Conservation (phyloP, 2,329 filamentous ascomycete genomes). For the Chaetothyriales sp. region DNA sequence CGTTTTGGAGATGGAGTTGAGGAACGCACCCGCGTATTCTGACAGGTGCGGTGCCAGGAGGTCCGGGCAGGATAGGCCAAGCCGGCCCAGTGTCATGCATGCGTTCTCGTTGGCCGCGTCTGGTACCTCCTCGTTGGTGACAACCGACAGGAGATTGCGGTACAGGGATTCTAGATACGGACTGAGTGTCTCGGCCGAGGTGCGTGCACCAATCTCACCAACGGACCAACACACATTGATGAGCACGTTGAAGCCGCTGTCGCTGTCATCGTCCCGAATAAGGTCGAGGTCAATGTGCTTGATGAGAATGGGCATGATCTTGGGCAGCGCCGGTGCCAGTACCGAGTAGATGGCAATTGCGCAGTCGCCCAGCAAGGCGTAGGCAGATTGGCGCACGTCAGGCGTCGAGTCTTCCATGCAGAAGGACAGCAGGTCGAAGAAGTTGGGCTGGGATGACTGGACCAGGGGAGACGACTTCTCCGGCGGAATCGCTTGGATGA, state of each 20-base stretch:
- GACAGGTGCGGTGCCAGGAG: conserved; percentile 63
- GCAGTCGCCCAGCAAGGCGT: conserved; percentile 85
- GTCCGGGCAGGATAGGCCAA: conserved; percentile 66
- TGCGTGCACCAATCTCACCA: conserved; percentile 77
- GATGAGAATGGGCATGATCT: conserved; percentile 63
- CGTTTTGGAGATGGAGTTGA: conserved; percentile 67
- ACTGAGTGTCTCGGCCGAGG: conserved; percentile 40
- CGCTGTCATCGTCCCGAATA: conserved; percentile 59
- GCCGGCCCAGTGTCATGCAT: conserved; percentile 74
- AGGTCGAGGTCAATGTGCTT: conserved; percentile 71
- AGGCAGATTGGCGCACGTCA: conserved; percentile 90
- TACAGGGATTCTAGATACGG: conserved; percentile 66
- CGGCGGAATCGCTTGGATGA: conserved; percentile 73
- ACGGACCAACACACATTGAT: conserved; percentile 98
- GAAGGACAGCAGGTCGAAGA: conserved; percentile 79
- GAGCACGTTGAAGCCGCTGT: conserved; percentile 63
- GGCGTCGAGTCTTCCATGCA: conserved; percentile 86
- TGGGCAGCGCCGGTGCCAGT: conserved; percentile 56
- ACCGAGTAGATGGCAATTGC: conserved; percentile 81
- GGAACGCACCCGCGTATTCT: conserved; percentile 67
- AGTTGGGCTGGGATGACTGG: conserved; percentile 56
- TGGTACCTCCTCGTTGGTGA: conserved; percentile 72
- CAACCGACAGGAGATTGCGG: conserved; percentile 61
- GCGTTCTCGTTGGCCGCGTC: conserved; percentile 84
- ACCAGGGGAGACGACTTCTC: conserved; percentile 64